Evolutionary conservation across 768 basidiomycete species (phyloP).

Genomic region (Amanita pseudoporphyria): DNA sequence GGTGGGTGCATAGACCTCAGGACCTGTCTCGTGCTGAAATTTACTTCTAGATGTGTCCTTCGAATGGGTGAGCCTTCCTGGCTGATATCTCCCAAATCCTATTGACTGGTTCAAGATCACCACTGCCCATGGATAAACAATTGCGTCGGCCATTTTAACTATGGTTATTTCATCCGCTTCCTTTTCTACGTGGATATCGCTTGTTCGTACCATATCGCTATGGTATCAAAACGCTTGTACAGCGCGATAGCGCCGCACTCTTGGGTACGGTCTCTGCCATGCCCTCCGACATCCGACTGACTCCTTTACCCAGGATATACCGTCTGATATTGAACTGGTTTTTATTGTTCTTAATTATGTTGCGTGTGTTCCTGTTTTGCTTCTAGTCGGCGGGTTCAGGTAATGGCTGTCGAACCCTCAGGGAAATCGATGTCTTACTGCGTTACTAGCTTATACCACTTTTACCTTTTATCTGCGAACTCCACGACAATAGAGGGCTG

Average conservation of each 20-base stretch:
- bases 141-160: constrained; percentile 89
- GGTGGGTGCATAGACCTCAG: constrained; percentile 32
- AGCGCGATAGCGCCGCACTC: constrained; percentile 30
- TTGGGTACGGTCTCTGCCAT: constrained; percentile 35
- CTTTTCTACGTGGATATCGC: constrained; percentile 89
- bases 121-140: constrained; percentile 94
- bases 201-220: constrained; percentile 78
- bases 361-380: constrained; percentile 73
- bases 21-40: constrained; percentile 5
- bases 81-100: constrained; percentile 6
- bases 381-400: constrained; percentile 91
- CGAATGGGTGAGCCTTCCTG: constrained; percentile 63
- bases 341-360: constrained; percentile 87
- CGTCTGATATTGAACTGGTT: constrained; percentile 58
- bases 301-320: constrained; percentile 44
- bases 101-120: constrained; percentile 44
- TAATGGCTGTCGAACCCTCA: constrained; percentile 18
- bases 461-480: constrained; percentile 67
- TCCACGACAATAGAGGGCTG: constrained; percentile 95
- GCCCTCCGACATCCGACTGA: background rate
- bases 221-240: constrained; percentile 65
- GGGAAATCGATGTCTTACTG: constrained; percentile 2
- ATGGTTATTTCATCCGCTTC: constrained; percentile 85
- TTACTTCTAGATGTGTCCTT: constrained; percentile 56
- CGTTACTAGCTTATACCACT: constrained; percentile 67